A percentile compares a stretch with the other conserved stretches of the same genome.
Conservation (phyloP, 73 alveolate species). For the Breviolum minutum region DNA sequence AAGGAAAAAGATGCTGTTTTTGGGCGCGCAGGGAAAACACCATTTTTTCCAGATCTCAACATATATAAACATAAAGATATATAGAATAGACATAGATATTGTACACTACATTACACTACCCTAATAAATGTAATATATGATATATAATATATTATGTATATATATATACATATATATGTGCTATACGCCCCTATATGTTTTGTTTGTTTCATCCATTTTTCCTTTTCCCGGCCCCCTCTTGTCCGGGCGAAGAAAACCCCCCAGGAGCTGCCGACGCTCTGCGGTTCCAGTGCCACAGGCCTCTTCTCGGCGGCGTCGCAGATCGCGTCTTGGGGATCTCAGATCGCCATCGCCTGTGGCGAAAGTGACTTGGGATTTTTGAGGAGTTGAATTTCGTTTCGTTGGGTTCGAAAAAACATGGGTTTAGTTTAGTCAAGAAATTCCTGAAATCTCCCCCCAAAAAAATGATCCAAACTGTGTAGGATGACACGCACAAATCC, state of each 20-base stretch:
- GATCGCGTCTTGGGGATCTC: slow-evolving; percentile 88
- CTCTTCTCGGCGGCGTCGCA: slow-evolving; percentile 63
- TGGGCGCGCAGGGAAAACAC: too few species aligned
- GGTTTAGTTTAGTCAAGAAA: too few species aligned
- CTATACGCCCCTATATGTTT: not conserved
- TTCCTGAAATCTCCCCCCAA: too few species aligned
- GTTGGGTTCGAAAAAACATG: too few species aligned
- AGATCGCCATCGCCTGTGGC: slow-evolving; percentile 39
- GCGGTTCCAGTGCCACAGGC: slow-evolving; percentile 58
- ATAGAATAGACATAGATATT: not conserved
- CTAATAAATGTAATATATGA: too few species aligned
- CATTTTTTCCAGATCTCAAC: too few species aligned
- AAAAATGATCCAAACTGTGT: too few species aligned
- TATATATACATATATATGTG: not conserved
- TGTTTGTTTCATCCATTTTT: not conserved
- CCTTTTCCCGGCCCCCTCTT: not conserved
- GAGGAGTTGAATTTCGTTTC: too few species aligned
- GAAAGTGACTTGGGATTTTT: not conserved
- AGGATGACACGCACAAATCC: too few species aligned
- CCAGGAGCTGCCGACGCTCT: slow-evolving; percentile 56
- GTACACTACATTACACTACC: not conserved
- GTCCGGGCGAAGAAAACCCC: not conserved
- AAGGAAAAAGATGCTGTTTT: too few species aligned
- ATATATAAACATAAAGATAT: too few species aligned
- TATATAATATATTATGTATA: too few species aligned